Evolutionary conservation across 1,284 basidiomycete genomes (phyloP).

Genomic region (Boletus hoseneyae): DNA sequence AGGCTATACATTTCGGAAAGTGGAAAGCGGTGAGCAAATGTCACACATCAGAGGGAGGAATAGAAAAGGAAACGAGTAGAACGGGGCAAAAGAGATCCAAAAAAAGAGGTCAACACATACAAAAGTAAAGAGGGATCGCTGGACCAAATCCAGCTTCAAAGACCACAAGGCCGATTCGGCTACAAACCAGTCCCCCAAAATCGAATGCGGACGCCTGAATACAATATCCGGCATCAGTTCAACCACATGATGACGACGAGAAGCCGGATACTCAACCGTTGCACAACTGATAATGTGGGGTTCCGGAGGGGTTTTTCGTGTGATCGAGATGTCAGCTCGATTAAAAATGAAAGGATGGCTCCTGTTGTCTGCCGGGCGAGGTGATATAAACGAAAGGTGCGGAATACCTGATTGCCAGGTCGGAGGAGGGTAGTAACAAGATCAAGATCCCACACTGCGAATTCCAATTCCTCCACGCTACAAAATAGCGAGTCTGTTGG

Average conservation of each 20-base stretch:
- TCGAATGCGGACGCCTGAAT: conserved; percentile 56
- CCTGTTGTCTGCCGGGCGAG: neutral
- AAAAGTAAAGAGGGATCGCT: conserved; percentile 71
- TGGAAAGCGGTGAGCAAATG: neutral
- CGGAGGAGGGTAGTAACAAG: conserved; percentile 12
- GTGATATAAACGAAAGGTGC: conserved; percentile 5
- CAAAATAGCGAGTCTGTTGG: neutral
- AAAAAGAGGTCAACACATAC: conserved; percentile 37
- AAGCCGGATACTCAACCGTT: conserved; percentile 42
- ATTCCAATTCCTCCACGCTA: conserved; percentile 2
- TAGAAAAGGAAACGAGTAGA: neutral
- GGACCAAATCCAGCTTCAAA: conserved; percentile 77
- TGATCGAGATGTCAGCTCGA: conserved; percentile 5
- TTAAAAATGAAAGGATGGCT: neutral
- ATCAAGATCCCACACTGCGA: conserved; percentile 10
- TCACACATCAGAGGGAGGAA: neutral
- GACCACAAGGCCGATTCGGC: conserved; percentile 59
- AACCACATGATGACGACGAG: neutral
- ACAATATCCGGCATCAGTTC: neutral
- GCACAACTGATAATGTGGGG: conserved; percentile 1
- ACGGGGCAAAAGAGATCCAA: neutral
- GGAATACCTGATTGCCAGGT: conserved; percentile 9
- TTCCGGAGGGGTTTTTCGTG: neutral
- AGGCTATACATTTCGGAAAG: conserved; percentile 52
- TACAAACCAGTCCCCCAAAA: conserved; percentile 54